These are phyloP conservation scores for Hypoxylon sp. DNA, from an alignment of 2,329 filamentous ascomycete genomes.

Conservation along the genomic window DNA sequence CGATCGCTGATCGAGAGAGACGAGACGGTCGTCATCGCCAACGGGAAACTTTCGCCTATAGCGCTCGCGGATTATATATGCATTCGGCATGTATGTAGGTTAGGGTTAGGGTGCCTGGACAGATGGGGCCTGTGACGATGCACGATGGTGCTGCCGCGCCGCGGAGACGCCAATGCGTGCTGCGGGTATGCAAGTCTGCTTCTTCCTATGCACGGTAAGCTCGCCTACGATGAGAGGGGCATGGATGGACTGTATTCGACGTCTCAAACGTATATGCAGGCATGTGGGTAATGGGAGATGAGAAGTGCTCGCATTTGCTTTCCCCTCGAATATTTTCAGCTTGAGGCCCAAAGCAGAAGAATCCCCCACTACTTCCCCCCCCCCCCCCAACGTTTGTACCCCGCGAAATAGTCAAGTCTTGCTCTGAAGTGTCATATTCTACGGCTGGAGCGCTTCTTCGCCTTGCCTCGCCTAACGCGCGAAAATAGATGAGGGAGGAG, in stretches of 20 bases:
- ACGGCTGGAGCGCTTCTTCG: too few relatives aligned
- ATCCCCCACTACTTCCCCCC: slow-evolving; percentile 11
- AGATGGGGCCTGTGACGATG: slow-evolving; percentile 3
- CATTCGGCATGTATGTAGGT: neutral
- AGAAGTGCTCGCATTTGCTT: slow-evolving; percentile 3
- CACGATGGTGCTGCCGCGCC: neutral
- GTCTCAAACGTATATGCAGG: neutral
- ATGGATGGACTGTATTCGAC: slow-evolving; percentile 1
- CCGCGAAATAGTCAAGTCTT: neutral
- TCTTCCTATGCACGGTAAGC: slow-evolving; percentile 15
- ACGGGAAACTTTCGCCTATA: slow-evolving; percentile 3
- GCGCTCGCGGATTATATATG: neutral
- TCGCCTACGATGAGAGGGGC: neutral
- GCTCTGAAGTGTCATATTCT: too few relatives aligned
- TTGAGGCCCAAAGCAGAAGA: neutral
- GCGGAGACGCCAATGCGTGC: neutral
- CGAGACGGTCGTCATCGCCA: slow-evolving; percentile 7
- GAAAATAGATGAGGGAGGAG: too few relatives aligned
- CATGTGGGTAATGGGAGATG: neutral
- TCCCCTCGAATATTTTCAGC: slow-evolving; percentile 13
- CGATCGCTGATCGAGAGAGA: slow-evolving; percentile 1
- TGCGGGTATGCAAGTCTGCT: slow-evolving; percentile 27
- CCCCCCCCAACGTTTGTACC: slow-evolving; percentile 5
- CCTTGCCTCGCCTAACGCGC: too few relatives aligned
- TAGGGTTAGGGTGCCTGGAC: too few relatives aligned